These are phyloP conservation scores for Lactifluus subvellereus DNA, from an alignment of 768 basidiomycete genomes.

Conservation along the genomic window DNA sequence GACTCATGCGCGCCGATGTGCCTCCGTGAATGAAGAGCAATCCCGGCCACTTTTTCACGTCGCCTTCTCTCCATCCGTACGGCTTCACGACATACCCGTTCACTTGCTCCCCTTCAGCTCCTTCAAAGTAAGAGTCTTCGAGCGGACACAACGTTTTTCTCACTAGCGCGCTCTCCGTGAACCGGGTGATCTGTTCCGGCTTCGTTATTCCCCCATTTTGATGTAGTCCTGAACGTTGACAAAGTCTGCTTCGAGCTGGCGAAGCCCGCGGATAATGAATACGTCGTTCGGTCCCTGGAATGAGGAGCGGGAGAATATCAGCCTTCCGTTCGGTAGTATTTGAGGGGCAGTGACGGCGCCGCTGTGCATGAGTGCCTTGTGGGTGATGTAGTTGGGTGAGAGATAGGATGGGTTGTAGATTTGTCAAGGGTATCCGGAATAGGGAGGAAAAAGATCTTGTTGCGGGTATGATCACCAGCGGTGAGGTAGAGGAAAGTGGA, in stretches of 20 bases:
- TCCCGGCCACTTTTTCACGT: slow-evolving; percentile 64
- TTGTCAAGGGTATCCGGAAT: slow-evolving; percentile 56
- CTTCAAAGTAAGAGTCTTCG: slow-evolving; percentile 87
- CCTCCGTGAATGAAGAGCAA: slow-evolving; percentile 81
- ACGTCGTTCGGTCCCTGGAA: slow-evolving; percentile 77
- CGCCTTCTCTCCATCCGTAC: slow-evolving; percentile 59
- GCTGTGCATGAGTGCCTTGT: slow-evolving; percentile 52
- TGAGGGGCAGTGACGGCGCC: slow-evolving; percentile 59
- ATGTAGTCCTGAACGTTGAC: slow-evolving; percentile 25
- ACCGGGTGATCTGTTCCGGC: slow-evolving; percentile 57
- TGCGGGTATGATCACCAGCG: slow-evolving; percentile 70
- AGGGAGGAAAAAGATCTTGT: slow-evolving; percentile 67
- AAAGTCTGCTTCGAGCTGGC: slow-evolving; percentile 34
- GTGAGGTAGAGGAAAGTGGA: slow-evolving; percentile 65
- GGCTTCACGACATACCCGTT: slow-evolving; percentile 87
- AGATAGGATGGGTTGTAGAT: slow-evolving; percentile 50
- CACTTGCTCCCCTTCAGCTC: slow-evolving; percentile 65
- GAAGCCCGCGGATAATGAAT: slow-evolving; percentile 52
- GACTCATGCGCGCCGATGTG: slow-evolving; percentile 11
- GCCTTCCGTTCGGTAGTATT: slow-evolving; percentile 49
- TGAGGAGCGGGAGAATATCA: slow-evolving; percentile 70
- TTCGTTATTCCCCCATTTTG: slow-evolving; percentile 34
- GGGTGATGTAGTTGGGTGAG: slow-evolving; percentile 41
- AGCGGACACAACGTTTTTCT: slow-evolving; percentile 55
- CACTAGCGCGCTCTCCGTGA: slow-evolving; percentile 51